Evolutionary conservation across 1,284 basidiomycete species (phyloP), one percentile per base, ranked within the genome.

Genomic region (Microbotryum saponariae): DNA sequence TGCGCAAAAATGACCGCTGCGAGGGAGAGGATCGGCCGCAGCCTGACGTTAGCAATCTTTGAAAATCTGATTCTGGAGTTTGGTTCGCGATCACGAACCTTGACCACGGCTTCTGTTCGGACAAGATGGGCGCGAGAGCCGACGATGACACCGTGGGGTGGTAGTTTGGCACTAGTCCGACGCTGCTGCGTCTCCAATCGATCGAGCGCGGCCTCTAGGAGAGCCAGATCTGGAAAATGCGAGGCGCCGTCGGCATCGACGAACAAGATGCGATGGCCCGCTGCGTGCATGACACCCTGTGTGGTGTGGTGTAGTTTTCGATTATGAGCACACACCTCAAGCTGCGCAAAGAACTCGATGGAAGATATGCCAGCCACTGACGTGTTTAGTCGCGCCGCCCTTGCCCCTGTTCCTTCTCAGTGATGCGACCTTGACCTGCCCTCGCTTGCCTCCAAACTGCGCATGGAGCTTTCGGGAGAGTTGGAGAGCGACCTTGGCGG

Each of bases 181-280:
- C 31, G 20, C n/a, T 56, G 54, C 23, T 50, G 50, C 12, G 77
- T 77, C 42, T 69, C 64, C 52, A 89, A 74, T 54, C 72, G 68
- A 70, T 91, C 86, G 81, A 94, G 85, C 23, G 82, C 82, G 2
- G 76, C 76, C 81, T 89, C 88, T 18, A 97, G 77, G 31, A 78
- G 71, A 66, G 87, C 84, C 16, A 96, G 74, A 71, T 94, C 92
- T 51, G 83, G 79, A 68, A 97, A 93, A 46, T 83, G 80, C 64
- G 89, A 91, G 25, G 92, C 92, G 2, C 89, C 92, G 70, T 97
- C 92, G 7, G 92, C 92, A 73, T 97, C 92, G 44, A 87, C 91
- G 82, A 96, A 92, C 53, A 96, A 77, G 54, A 96, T 78, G n/a
- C 88, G 77, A 64, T 79, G 75, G 6, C 92, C 92, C 5, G 89